A percentile compares a stretch with the other conserved stretches of the same genome.
Evolutionary conservation across 2,329 filamentous ascomycete species (phyloP).

Genomic region (Leptographium radiaticola): DNA sequence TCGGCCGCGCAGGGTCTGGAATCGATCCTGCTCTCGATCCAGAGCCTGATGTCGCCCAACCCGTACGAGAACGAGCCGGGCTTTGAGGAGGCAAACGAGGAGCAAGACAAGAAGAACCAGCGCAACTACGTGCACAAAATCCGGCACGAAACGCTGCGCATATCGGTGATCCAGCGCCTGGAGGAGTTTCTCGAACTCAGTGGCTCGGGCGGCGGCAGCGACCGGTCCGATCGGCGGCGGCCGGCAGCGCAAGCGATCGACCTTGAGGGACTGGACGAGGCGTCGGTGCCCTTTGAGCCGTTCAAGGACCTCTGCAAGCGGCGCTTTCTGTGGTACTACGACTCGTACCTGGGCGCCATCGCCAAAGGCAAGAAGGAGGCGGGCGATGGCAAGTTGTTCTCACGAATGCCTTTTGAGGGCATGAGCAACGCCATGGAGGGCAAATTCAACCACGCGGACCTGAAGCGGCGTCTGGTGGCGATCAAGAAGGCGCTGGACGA

Average conservation of each 20-base stretch:
- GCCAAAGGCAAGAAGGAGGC: constrained; percentile 51
- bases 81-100: constrained; percentile 61
- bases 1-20: constrained; percentile 91
- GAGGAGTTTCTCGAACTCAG: constrained; percentile 64
- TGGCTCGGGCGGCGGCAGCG: constrained; percentile 10
- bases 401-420: constrained; percentile 80
- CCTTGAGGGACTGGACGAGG: constrained; percentile 36
- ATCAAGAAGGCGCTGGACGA: constrained; percentile 59
- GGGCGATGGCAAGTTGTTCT: constrained; percentile 51
- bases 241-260: constrained; percentile 28
- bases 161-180: constrained; percentile 74
- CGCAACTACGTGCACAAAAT: constrained; percentile 77
- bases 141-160: constrained; percentile 74
- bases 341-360: constrained; percentile 66
- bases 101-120: constrained; percentile 60
- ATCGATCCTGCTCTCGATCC: constrained; percentile 87
- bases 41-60: constrained; percentile 87
- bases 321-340: constrained; percentile 91
- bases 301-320: constrained; percentile 87
- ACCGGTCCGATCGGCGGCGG: too few relatives aligned
- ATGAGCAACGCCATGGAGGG: constrained; percentile 71
- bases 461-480: constrained; percentile 53
- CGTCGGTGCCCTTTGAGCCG: constrained; percentile 55
- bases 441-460: constrained; percentile 64
- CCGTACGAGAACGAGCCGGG: constrained; percentile 96